Evolutionary conservation across 2,329 filamentous ascomycete species (phyloP).

Genomic region (Juglanconis juglandina): DNA sequence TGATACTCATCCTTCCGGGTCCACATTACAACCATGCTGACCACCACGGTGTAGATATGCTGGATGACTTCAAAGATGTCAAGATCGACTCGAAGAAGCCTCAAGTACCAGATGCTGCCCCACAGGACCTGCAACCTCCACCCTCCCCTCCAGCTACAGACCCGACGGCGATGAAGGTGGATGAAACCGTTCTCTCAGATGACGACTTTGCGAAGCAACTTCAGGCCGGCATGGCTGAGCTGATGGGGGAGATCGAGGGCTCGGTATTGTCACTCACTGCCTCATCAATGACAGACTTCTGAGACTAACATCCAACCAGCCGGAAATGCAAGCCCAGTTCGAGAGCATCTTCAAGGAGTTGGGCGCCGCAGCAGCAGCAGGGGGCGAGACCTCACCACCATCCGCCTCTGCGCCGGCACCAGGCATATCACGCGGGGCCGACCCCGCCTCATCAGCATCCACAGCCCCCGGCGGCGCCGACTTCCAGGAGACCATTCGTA

Average conservation of each 20-base stretch:
- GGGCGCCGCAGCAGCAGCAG: constrained; percentile 46
- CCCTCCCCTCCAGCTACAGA: constrained; percentile 20
- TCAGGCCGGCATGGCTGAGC: constrained; percentile 83
- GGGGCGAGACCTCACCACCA: constrained; percentile 25
- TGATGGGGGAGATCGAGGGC: constrained; percentile 69
- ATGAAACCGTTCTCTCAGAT: constrained; percentile 53
- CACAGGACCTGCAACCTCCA: constrained; percentile 20
- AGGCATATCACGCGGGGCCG: constrained; percentile 23
- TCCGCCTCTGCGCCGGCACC: constrained; percentile 21
- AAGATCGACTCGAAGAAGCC: constrained; percentile 50
- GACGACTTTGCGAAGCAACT: constrained; percentile 81
- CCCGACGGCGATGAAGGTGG: constrained; percentile 24
- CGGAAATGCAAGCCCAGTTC: constrained; percentile 75
- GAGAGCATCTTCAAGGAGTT: constrained; percentile 75
- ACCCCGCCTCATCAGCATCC: constrained; percentile 21
- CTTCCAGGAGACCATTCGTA: constrained; percentile 89
- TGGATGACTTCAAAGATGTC: constrained; percentile 80
- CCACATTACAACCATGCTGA: constrained; percentile 12
- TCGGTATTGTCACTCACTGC: constrained; percentile 43
- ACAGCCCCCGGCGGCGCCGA: constrained; percentile 40
- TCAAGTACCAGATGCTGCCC: constrained; percentile 22
- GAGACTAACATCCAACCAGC: constrained; percentile 32
- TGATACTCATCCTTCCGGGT: constrained; percentile 3
- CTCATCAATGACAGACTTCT: not conserved
- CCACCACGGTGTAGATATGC: constrained; percentile 62